Evolutionary conservation across 2,329 filamentous ascomycete genomes (phyloP).

Genomic region (Dactylella cylindrospora): DNA sequence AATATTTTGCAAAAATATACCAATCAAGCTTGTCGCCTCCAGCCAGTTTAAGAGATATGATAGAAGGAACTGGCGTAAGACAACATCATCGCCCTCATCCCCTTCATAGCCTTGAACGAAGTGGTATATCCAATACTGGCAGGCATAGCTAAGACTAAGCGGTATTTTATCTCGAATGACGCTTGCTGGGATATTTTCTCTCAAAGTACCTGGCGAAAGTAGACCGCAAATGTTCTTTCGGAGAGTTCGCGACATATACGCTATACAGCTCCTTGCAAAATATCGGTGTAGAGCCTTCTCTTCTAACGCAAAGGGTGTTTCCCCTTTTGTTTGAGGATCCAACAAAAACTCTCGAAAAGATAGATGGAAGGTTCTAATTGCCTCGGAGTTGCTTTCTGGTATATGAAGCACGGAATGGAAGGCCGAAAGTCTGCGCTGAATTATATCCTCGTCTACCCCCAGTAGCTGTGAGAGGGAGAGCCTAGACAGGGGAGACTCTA

Average conservation of each 20-base stretch:
- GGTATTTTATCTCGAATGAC: slow-evolving; percentile 48
- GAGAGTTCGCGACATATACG: slow-evolving; percentile 51
- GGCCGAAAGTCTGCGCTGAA: slow-evolving; percentile 1
- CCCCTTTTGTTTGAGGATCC: slow-evolving; percentile 46
- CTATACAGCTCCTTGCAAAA: slow-evolving; percentile 50
- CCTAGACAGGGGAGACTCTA: slow-evolving; percentile 2
- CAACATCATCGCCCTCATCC: slow-evolving; percentile 49
- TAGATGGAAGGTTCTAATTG: slow-evolving; percentile 12
- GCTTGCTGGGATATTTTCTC: slow-evolving; percentile 46
- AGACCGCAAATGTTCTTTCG: slow-evolving; percentile 52
- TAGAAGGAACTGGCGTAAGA: slow-evolving; percentile 50
- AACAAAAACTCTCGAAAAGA: slow-evolving; percentile 50
- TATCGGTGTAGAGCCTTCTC: slow-evolving; percentile 3
- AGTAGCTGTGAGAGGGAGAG: slow-evolving; percentile 3
- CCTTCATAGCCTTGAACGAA: slow-evolving; percentile 47
- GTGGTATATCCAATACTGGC: slow-evolving; percentile 52
- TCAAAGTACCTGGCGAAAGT: slow-evolving; percentile 46
- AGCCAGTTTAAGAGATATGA: slow-evolving; percentile 17
- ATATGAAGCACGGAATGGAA: slow-evolving; percentile 13
- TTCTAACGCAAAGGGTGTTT: slow-evolving; percentile 40
- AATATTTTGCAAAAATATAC: slow-evolving; percentile 2
- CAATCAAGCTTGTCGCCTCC: slow-evolving; percentile 9
- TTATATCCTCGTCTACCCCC: background rate
- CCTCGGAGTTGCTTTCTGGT: background rate
- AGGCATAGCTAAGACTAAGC: slow-evolving; percentile 52